These are phyloP conservation scores for Paramecium bursaria DNA, from an alignment of 73 alveolate species.

Conservation along the genomic window DNA sequence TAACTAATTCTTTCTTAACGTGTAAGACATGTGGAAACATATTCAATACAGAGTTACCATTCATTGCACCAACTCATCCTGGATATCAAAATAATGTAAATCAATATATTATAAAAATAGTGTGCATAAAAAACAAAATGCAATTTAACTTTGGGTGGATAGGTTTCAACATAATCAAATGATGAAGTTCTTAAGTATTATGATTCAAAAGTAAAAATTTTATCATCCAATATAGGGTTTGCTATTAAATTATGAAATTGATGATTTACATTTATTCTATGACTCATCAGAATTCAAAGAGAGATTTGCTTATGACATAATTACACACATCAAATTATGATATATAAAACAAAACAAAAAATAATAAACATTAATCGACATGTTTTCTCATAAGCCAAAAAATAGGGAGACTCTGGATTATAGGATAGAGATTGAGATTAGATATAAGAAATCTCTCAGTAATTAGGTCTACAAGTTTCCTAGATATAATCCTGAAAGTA, in stretches of 20 bases:
- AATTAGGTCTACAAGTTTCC: too few species aligned
- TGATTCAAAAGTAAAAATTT: not conserved
- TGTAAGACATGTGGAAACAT: conserved; percentile 57
- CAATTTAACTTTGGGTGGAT: conserved; percentile 11
- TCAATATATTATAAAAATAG: not conserved
- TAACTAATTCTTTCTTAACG: conserved; percentile 12
- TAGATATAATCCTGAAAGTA: too few species aligned
- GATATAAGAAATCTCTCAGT: too few species aligned
- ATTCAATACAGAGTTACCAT: conserved; percentile 53
- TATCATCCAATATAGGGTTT: not conserved
- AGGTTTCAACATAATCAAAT: not conserved
- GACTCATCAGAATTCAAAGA: conserved; percentile 43
- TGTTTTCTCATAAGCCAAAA: too few species aligned
- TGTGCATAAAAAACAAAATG: conserved; percentile 31
- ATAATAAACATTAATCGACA: too few species aligned
- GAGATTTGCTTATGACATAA: conserved; percentile 14
- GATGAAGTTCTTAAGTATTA: conserved; percentile 41
- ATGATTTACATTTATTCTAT: conserved; percentile 32
- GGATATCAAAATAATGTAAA: conserved; percentile 45
- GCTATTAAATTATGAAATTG: conserved; percentile 29
- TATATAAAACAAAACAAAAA: not conserved
- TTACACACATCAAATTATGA: conserved; percentile 48
- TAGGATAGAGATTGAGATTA: too few species aligned
- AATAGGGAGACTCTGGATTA: too few species aligned
- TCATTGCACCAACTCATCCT: conserved; percentile 52